Percentiles rank a stretch among this genome's conserved stretches.
phyloP scores from a whole-genome alignment of 1,284 basidiomycete species.

The Sanghuangporus weigelae region DNA sequence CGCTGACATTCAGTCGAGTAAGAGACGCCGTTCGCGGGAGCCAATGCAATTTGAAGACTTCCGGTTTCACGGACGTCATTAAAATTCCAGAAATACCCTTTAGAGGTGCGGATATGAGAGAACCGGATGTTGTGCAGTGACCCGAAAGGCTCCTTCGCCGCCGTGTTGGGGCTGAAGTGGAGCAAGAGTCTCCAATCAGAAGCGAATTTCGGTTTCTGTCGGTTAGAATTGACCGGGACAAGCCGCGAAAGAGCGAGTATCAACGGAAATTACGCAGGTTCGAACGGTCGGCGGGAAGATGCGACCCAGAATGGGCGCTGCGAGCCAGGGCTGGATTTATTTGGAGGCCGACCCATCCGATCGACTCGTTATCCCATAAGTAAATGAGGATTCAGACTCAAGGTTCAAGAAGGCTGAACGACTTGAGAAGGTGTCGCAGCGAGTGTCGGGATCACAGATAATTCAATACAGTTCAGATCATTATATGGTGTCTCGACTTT shows the following conservation, averaged over 20 bases:
- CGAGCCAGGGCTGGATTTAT: neutral
- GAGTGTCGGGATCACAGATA: neutral
- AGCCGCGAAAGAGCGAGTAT: neutral
- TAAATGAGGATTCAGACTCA: neutral
- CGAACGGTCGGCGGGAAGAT: neutral
- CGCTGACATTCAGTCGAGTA: neutral
- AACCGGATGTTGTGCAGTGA: neutral
- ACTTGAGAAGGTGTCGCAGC: neutral
- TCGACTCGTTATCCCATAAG: neutral
- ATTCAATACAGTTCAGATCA: neutral
- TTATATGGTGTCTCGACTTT: neutral
- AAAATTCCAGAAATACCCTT: neutral
- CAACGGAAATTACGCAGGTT: neutral
- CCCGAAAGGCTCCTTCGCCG: neutral
- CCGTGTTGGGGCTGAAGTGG: neutral
- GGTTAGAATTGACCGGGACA: neutral
- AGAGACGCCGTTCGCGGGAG: neutral
- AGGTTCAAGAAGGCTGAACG: neutral
- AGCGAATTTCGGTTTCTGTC: neutral
- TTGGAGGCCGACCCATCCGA: neutral
- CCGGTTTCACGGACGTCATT: neutral
- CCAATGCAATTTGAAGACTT: neutral
- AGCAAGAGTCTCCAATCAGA: neutral
- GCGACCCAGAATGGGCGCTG: neutral
- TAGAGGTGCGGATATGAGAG: neutral